Conservation (phyloP, 2,329 filamentous ascomycete species). For the Simplicillium sp. region DNA sequence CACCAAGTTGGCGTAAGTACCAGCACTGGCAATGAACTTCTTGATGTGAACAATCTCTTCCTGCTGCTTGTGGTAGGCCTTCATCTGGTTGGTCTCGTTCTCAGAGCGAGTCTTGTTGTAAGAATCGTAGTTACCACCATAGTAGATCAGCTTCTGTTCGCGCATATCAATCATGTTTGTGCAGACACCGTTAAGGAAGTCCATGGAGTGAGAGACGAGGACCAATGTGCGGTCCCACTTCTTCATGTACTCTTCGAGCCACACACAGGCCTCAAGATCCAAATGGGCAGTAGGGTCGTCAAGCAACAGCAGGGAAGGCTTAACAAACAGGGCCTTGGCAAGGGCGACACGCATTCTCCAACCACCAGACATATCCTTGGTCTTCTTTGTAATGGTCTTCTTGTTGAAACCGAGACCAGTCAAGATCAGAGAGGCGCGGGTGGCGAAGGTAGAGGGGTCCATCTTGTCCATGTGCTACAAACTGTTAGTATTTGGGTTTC, state of each 20-base stretch:
- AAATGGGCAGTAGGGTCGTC: conserved; percentile 98
- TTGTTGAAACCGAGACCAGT: conserved; percentile 99
- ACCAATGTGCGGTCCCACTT: conserved; percentile 98
- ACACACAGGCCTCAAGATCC: conserved; percentile 98
- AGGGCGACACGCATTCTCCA: conserved; percentile 99
- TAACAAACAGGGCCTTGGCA: conserved; percentile 95
- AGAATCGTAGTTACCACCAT: conserved; percentile 99
- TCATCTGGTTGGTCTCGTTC: conserved; percentile 96
- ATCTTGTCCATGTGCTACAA: conserved; percentile 90
- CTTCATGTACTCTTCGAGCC: conserved; percentile 98
- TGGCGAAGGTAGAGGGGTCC: conserved; percentile 95
- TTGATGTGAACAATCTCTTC: conserved; percentile 99
- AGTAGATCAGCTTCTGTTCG: conserved; percentile 80
- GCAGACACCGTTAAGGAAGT: conserved; percentile 99
- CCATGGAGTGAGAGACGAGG: conserved; percentile 94
- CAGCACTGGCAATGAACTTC: conserved; percentile 98
- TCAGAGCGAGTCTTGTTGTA: conserved; percentile 91
- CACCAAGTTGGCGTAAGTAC: conserved; percentile 99
- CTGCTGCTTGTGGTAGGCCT: conserved; percentile 98
- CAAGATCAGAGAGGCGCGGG: conserved; percentile 89
- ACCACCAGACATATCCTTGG: conserved; percentile 99
- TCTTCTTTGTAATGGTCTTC: conserved; percentile 95
- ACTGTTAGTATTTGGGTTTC: conserved; percentile 9
- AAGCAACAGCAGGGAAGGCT: conserved; percentile 88
- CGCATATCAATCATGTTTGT: conserved; percentile 99